Conservation (phyloP, 306 rosid species). For the Lagenaria siceraria region DNA sequence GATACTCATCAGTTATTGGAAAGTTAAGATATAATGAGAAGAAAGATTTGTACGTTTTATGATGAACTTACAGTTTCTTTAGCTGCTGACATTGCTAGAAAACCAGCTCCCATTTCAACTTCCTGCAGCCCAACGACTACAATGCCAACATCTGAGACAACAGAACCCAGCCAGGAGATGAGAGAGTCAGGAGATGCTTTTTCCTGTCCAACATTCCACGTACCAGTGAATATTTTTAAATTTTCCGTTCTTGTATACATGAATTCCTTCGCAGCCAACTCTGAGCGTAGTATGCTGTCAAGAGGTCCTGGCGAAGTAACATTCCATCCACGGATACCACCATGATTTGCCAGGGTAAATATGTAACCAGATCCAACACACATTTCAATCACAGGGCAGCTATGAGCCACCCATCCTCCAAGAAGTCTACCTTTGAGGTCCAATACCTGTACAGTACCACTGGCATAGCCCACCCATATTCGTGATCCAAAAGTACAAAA, state of each 20-base stretch:
- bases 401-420: slow-evolving; percentile 78
- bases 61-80: slow-evolving; percentile 77
- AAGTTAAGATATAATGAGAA: background rate
- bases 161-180: slow-evolving; percentile 78
- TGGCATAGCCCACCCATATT: slow-evolving; percentile 82
- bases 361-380: slow-evolving; percentile 59
- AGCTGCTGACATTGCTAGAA: slow-evolving; percentile 97
- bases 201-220: slow-evolving; percentile 99
- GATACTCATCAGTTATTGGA: background rate
- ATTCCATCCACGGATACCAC: slow-evolving; percentile 94
- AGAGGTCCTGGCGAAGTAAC: slow-evolving; percentile 80
- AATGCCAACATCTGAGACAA: slow-evolving; percentile 58
- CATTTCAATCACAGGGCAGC: slow-evolving; percentile 61
- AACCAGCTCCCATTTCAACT: slow-evolving; percentile 99
- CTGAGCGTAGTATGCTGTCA: slow-evolving; percentile 58
- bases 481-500: slow-evolving; percentile 67
- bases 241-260: slow-evolving; percentile 66
- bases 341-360: slow-evolving; percentile 79
- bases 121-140: slow-evolving; percentile 97
- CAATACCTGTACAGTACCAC: slow-evolving; percentile 66
- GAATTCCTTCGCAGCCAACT: slow-evolving; percentile 78
- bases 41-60: background rate
- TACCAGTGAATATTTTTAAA: slow-evolving; percentile 67
- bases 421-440: slow-evolving; percentile 73
- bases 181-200: slow-evolving; percentile 91